Evolutionary conservation across 768 basidiomycete species (phyloP), one percentile per base, ranked within the genome.

Genomic region (Mycena vulgaris): DNA sequence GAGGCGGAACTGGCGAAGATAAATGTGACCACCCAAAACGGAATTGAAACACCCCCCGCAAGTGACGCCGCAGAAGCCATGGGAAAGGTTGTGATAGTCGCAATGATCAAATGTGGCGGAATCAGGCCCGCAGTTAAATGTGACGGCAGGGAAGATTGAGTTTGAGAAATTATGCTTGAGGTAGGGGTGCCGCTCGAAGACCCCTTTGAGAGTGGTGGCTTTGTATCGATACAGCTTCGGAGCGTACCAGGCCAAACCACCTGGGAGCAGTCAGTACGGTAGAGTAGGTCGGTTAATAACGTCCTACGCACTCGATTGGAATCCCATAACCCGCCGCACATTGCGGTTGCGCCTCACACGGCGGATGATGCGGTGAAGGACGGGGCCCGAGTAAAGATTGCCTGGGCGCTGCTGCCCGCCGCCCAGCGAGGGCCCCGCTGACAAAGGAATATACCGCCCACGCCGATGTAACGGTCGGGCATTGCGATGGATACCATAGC

Each of bases 1-100:
- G 25, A 69, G 45, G 27, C 69, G 67, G 25, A 63, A 69, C 27
- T 63, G 66, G 42, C 68, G 49, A 23, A 72, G 66, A 74, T 35
- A 62, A 42, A 23, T 67, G 48, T 23, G 35, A 39, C 27, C 70
- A 47, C 21, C 68, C 35, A 13, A 68, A 55, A 23, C 71, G 69
- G 48, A 2, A 25, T 28, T 45, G n/a, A 28, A 56, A 17, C 19
- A n/a, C 33, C 56, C 65, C 17, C 63, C 45, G 27, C 23, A 30
- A 21, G 30, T 30, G 33, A 69, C 64, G 21, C 53, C 65, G 45
- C 72, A 74, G 27, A 67, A 68, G 52, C 58, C 60, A 42, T 71
- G 35, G 3, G 35, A 33, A 11, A 71, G 47, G 8, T 49, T 30
- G 57, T 73, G 71, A 14, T 59, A 37, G 25, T 61, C 66, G 37